These are phyloP conservation scores for Brassica incana DNA, from an alignment of 345 rosid genomes.

Conservation along the genomic window DNA sequence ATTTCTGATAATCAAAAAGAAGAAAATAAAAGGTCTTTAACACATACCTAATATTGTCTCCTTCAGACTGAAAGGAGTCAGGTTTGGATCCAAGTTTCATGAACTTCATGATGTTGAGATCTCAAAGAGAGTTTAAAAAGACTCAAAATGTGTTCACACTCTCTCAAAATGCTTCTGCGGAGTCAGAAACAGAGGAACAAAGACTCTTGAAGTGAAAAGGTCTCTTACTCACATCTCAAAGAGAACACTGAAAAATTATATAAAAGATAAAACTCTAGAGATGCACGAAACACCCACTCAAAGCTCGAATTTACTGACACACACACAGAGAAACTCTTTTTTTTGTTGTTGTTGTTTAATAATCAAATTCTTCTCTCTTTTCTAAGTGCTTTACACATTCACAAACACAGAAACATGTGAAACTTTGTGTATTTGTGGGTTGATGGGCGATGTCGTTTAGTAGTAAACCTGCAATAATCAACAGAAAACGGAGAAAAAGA, in stretches of 20 bases:
- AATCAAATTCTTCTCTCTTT: constrained; percentile 36
- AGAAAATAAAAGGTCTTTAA: background rate
- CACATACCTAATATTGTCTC: constrained; percentile 61
- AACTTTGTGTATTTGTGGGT: constrained; percentile 12
- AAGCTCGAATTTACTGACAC: constrained; percentile 68
- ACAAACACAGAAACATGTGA: constrained; percentile 41
- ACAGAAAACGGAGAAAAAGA: constrained; percentile 40
- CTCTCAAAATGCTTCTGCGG: constrained; percentile 46
- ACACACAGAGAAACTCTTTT: constrained; percentile 40
- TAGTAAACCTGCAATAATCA: constrained; percentile 31
- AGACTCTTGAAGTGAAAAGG: background rate
- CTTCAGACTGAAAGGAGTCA: constrained; percentile 72
- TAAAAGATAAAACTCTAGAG: constrained; percentile 32
- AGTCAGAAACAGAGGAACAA: constrained; percentile 39
- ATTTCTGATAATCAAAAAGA: background rate
- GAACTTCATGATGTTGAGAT: constrained; percentile 61
- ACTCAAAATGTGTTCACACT: background rate
- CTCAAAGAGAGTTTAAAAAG: constrained; percentile 8
- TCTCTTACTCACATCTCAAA: constrained; percentile 38
- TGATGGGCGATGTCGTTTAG: constrained; percentile 21
- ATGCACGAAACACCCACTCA: constrained; percentile 57
- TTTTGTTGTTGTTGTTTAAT: constrained; percentile 26
- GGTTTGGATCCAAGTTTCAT: constrained; percentile 95
- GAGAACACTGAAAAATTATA: constrained; percentile 29
- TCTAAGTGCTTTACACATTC: constrained; percentile 46